Percentiles rank a stretch among this genome's conserved stretches.
Evolutionary conservation across 176 grass and related monocot genomes (phyloP).

Genomic region (Phoenix roebelenii): DNA sequence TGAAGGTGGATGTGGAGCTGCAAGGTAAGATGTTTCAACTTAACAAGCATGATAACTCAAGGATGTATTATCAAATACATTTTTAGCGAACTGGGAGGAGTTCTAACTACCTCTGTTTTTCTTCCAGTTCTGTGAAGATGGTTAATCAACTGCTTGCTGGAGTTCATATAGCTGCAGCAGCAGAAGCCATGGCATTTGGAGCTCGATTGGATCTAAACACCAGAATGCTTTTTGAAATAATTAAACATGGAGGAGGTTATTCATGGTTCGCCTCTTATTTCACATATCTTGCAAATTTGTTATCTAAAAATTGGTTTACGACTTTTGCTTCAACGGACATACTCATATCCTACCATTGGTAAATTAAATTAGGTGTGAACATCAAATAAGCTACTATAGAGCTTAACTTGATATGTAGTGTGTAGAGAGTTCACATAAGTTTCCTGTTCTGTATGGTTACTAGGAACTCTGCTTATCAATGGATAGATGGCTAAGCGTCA

Average conservation of each 20-base stretch:
- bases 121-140: conserved; percentile 94
- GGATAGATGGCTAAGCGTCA: too few species aligned
- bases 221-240: conserved; percentile 75
- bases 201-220: conserved; percentile 68
- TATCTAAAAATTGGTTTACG: too few species aligned
- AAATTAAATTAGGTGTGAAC: too few species aligned
- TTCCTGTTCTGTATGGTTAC: too few species aligned
- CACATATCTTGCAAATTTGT: conserved; percentile 1
- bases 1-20: conserved; percentile 93
- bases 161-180: conserved; percentile 87
- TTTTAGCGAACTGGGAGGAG: background rate
- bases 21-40: conserved; percentile 48
- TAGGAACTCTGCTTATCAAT: too few species aligned
- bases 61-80: conserved; percentile 4
- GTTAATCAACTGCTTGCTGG: conserved; percentile 98
- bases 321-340: too few species aligned
- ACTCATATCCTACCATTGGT: too few species aligned
- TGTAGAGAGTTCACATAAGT: too few species aligned
- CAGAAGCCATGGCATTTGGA: conserved; percentile 90
- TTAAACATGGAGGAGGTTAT: conserved; percentile 75
- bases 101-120: conserved; percentile 16
- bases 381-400: too few species aligned
- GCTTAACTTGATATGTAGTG: too few species aligned
- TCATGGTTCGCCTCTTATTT: conserved; percentile 62
- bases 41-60: conserved; percentile 3